Evolutionary conservation across 2,329 filamentous ascomycete species (phyloP).

Genomic region (Neofusicoccum kwambonambiense): DNA sequence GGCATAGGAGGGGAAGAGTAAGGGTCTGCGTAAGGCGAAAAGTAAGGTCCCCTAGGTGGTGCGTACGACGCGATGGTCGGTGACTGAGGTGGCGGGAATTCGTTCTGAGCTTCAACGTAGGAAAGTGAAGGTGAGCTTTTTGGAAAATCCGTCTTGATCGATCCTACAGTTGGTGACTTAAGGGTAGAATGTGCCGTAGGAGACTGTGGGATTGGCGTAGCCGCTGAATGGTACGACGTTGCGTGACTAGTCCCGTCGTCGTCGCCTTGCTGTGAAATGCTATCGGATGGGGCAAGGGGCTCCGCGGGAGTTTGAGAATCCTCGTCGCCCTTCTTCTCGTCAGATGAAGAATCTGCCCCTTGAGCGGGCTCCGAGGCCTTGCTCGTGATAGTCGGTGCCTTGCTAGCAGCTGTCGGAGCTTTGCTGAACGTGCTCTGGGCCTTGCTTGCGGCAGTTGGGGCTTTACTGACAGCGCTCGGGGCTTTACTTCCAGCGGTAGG

Average conservation of each 20-base stretch:
- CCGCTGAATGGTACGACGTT: not conserved
- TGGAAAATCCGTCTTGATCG: not conserved
- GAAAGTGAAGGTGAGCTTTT: conserved; percentile 11
- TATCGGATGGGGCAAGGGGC: conserved; percentile 1
- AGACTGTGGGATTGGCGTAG: not conserved
- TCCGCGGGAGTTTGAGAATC: not conserved
- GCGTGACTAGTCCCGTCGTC: conserved; percentile 9
- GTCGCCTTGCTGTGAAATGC: conserved; percentile 16
- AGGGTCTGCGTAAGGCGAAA: conserved; percentile 28
- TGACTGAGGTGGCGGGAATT: not conserved
- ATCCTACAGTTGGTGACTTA: not conserved
- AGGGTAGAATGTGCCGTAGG: not conserved
- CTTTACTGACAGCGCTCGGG: not conserved
- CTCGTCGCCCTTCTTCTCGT: not conserved
- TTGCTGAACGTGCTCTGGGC: not conserved
- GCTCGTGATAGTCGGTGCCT: not conserved
- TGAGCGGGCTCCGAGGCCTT: not conserved
- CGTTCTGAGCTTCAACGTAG: conserved; percentile 11
- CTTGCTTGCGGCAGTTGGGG: not conserved
- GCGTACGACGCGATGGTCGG: conserved; percentile 2
- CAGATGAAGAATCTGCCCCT: not conserved
- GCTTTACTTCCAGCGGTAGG: not conserved
- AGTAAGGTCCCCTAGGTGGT: conserved; percentile 23
- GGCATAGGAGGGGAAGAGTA: conserved; percentile 66
- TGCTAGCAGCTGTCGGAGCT: not conserved